A percentile compares a stretch with the other conserved stretches of the same genome.
Evolutionary conservation across 371 early-diverging fungal species (phyloP).

Genomic region (Mortierella sp.): DNA sequence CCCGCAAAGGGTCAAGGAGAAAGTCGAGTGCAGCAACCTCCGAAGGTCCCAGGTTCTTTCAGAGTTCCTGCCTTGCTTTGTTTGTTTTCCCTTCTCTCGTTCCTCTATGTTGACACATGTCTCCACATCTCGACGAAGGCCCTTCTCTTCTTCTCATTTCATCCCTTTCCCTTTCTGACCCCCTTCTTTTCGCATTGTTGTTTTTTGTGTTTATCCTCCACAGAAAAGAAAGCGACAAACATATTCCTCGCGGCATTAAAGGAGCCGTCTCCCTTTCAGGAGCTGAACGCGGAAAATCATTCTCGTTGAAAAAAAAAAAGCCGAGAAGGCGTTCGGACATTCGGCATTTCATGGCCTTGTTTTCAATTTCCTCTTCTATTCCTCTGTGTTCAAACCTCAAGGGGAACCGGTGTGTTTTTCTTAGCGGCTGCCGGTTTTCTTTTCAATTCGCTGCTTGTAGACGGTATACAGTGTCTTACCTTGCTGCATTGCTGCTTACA

Average conservation of each 20-base stretch:
- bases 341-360: background rate
- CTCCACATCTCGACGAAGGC: background rate
- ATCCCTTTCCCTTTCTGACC: background rate
- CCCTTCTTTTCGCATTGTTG: background rate
- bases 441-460: background rate
- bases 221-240: background rate
- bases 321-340: background rate
- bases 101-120: background rate
- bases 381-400: background rate
- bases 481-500: slow-evolving; percentile 2
- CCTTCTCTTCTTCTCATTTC: background rate
- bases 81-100: background rate
- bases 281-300: background rate
- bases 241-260: background rate
- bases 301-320: background rate
- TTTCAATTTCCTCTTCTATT: background rate
- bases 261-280: background rate
- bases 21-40: background rate
- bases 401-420: background rate
- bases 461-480: background rate
- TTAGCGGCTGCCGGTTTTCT: background rate
- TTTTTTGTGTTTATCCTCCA: background rate
- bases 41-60: background rate
- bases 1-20: background rate
- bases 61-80: background rate